Evolutionary conservation across 352 stramenopile species (phyloP), one percentile per base, ranked within the genome.

Genomic region (Pythium vanterpoolii): DNA sequence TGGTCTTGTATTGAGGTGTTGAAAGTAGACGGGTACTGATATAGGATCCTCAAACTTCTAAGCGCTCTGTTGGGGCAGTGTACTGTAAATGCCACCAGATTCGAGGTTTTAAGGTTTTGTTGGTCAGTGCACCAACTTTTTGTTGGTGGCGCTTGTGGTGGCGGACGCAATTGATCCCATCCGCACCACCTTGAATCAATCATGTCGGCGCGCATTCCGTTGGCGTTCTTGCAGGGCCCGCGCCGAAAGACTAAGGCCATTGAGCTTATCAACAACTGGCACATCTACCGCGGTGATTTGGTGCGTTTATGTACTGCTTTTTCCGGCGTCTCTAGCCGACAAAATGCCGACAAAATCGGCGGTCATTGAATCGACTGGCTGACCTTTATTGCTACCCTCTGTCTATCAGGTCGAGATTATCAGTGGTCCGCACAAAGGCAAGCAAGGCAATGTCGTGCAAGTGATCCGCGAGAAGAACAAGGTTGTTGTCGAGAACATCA

Each of bases 401-500:
- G 27, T 19, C 4, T 19, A 14, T 16, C 60, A 93, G 83, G 83
- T 93, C 5, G 84, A 94, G 61, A 77, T 94, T 43, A 78, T 94
- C 49, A 87, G 73, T 69, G 84, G 84, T 38, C 82, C 82, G 23
- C 80, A 94, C 73, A 89, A 88, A 69, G 84, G 84, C 56, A 94
- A 87, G 56, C 84, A 94, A 62, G 84, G 84, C 23, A 60, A 84
- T 18, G 73, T 94, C 38, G 66, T 85, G 48, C 82, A 74, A 59
- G 84, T 94, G 49, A 83, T 89, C 45, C 82, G 84, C 44, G 80
- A 89, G 24, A 63, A 79, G 61, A 94, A 94, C 74, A 77, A 72
- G 60, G 65, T 94, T 28, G 85, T 94, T 39, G 75, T 94, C 19
- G 82, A 94, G 72, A 90, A 92, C 74, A 76, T 92, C 72, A 94